Base-by-base conservation (phyloP, 768 basidiomycete genomes). In the Leccinum obscurum region DNA sequence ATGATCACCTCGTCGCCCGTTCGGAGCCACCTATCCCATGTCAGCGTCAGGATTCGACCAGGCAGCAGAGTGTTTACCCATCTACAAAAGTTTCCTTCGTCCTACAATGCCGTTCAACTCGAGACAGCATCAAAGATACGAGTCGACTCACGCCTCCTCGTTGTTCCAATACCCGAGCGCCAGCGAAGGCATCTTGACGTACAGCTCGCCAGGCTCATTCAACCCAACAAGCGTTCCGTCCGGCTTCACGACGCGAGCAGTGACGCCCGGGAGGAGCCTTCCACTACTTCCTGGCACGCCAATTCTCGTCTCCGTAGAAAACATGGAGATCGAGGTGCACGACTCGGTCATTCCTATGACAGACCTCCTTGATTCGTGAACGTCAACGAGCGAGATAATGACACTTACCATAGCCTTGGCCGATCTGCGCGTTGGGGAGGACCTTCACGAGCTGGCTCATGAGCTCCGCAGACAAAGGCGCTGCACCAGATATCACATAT, bases 1-100 rank as follows among this genome's bases (percentile, higher is more conserved):
- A 89, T 80, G 55, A 75, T 71, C 4, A 81, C 87, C 68, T 87
- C 83, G 64, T 89, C 88, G 1, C 88, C 89, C 0, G 89, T 90
- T 55, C 77, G 78, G 3, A 90, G 77, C 88, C 87, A 90, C 39
- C 87, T 87, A 41, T 7, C 11, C 4, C 20, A n/a, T 58, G 49
- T 66, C 4, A 59, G 46, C 30, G 13, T n/a, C 22, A 8, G 37
- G 30, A 34, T 11, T 41, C 32, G 13, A 26, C 3, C 34, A 15
- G 56, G n/a, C 13, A 4, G 14, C 2, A 14, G 48, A 11, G 11
- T 24, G 66, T 77, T 62, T 61, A 87, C 85, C 89, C 88, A 61
- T 89, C 79, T 13, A 84, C 62, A 67, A 90, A 91, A 0, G 85
- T 87, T 61, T 89, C 87, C 58, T 77, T 81, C 5, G 88, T 89